Conservation (phyloP, 2,329 filamentous ascomycete species). For the Paracoccidioides lutzii region DNA sequence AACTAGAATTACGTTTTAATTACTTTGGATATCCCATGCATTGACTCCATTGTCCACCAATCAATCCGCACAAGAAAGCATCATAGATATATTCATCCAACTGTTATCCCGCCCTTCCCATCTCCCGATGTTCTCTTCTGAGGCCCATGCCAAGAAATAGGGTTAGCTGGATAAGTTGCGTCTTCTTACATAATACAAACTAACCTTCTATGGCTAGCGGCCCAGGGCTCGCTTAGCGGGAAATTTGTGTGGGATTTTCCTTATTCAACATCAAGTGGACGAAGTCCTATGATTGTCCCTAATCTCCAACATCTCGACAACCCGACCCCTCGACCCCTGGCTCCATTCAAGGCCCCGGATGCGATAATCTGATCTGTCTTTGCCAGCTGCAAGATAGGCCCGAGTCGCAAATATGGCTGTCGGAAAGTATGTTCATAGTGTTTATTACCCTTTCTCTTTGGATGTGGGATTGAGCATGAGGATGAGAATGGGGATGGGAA, state of each 20-base stretch:
- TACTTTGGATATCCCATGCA: too few relatives aligned
- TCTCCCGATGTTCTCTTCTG: too few relatives aligned
- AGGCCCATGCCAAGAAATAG: too few relatives aligned
- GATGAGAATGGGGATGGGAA: too few relatives aligned
- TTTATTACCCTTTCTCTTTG: conserved; percentile 4
- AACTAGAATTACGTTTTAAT: too few relatives aligned
- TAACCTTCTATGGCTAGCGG: conserved; percentile 7
- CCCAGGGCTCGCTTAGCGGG: conserved; percentile 30
- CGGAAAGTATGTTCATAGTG: conserved; percentile 50
- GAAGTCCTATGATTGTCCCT: too few relatives aligned
- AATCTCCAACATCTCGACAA: too few relatives aligned
- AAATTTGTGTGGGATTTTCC: conserved; percentile 35
- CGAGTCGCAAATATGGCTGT: conserved; percentile 64
- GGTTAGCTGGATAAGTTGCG: too few relatives aligned
- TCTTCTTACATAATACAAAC: conserved; percentile 7
- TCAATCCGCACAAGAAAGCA: too few relatives aligned
- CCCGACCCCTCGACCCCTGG: conserved; percentile 22
- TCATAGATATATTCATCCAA: too few relatives aligned
- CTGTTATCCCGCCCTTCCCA: too few relatives aligned
- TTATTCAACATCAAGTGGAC: conserved; percentile 22
- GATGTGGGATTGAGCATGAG: neutral
- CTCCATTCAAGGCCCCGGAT: conserved; percentile 25
- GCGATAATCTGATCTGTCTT: conserved; percentile 32
- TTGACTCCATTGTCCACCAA: too few relatives aligned
- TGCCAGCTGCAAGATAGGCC: conserved; percentile 29